Evolutionary conservation across 805 yeast genomes (phyloP).

Genomic region (Metschnikowia reukaufii): DNA sequence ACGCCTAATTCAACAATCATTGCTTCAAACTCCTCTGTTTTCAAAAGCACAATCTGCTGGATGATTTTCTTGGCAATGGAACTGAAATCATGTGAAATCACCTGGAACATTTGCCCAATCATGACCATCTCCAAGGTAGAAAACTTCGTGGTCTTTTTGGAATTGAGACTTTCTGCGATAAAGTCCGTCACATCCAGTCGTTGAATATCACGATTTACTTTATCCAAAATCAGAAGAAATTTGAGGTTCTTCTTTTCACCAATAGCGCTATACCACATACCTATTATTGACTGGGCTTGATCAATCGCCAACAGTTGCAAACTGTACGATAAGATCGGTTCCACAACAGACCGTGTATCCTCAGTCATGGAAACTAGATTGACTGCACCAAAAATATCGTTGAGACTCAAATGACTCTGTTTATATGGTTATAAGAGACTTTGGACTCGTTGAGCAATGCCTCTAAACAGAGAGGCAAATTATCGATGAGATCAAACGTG

Average conservation of each 20-base stretch:
- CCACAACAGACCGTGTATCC: conserved; percentile 13
- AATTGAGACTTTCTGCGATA: conserved; percentile 21
- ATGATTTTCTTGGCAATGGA: conserved; percentile 33
- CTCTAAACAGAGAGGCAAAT: conserved; percentile 27
- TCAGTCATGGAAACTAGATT: conserved; percentile 18
- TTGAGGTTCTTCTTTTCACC: conserved; percentile 21
- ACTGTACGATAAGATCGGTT: conserved; percentile 10
- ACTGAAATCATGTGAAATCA: conserved; percentile 23
- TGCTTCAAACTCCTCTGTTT: conserved; percentile 27
- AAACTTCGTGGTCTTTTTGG: conserved; percentile 20
- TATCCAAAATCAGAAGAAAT: conserved; percentile 21
- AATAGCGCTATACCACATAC: conserved; percentile 19
- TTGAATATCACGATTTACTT: conserved; percentile 9
- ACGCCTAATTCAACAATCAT: conserved; percentile 23
- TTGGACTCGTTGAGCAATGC: conserved; percentile 21
- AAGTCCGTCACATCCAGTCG: conserved; percentile 16
- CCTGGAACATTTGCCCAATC: conserved; percentile 24
- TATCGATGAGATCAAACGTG: conserved; percentile 35
- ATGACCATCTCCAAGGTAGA: conserved; percentile 20
- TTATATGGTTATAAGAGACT: conserved; percentile 22
- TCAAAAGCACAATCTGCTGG: conserved; percentile 33
- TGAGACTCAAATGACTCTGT: conserved; percentile 29
- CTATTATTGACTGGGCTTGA: conserved; percentile 16
- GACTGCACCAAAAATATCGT: conserved; percentile 34
- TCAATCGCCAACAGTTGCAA: conserved; percentile 8